Conservation (phyloP, 163 green algal genomes). For the Chlamydomonas reinhardtii region DNA sequence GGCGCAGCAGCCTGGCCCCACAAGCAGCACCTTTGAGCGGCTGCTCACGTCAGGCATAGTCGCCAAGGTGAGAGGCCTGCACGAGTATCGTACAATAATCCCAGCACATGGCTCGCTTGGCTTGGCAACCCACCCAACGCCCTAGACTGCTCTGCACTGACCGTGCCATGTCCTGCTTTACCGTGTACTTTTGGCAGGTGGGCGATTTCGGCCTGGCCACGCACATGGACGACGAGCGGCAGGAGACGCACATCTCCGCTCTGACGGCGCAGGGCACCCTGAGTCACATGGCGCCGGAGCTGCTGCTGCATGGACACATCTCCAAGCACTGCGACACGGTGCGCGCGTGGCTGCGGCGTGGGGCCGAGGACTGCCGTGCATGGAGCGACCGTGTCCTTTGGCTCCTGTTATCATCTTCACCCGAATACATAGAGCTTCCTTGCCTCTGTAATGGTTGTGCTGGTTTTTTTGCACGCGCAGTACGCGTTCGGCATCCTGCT, state of each 20-base stretch:
- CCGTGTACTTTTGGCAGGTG: constrained; percentile 6
- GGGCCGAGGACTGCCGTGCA: constrained; percentile 54
- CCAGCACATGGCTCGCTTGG: no score
- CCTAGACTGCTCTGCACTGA: no score
- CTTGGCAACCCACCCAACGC: no score
- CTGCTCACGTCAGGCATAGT: not conserved
- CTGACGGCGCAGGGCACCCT: constrained; percentile 40
- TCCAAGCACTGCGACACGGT: constrained; percentile 52
- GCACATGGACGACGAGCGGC: constrained; percentile 36
- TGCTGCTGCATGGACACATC: constrained; percentile 49
- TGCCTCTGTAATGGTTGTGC: no score
- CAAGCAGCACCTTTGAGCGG: not conserved
- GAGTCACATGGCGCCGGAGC: constrained; percentile 39
- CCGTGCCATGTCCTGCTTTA: no score
- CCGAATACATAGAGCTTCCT: no score
- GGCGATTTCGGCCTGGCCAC: constrained; percentile 46
- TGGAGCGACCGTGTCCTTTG: not conserved
- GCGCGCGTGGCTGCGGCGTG: constrained; percentile 63
- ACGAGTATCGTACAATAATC: no score
- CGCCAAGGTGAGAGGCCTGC: constrained; percentile 9
- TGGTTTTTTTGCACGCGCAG: constrained; percentile 26
- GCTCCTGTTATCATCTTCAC: no score
- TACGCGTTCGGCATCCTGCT: constrained; percentile 65
- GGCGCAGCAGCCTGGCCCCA: not conserved
- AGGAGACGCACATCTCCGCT: constrained; percentile 45